These are phyloP conservation scores for Penicillium fimorum DNA, from an alignment of 495 filamentous ascomycete species.

Conservation along the genomic window DNA sequence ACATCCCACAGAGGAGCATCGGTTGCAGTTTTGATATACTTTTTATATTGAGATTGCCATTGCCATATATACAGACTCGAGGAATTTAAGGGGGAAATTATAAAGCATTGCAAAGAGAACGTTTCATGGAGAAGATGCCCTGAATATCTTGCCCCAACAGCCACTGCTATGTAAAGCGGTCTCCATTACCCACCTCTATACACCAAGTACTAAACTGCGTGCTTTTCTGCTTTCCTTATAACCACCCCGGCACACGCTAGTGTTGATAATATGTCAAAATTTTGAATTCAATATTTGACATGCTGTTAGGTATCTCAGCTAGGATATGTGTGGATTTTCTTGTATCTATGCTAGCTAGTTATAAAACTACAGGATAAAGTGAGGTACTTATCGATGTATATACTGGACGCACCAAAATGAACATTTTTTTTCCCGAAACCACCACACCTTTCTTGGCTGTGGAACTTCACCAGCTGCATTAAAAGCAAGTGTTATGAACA, in stretches of 20 bases:
- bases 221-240: neutral
- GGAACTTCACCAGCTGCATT: too few species aligned
- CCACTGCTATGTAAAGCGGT: neutral
- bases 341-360: too few species aligned
- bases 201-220: neutral
- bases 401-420: too few species aligned
- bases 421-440: too few species aligned
- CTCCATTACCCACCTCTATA: neutral
- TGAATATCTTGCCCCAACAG: neutral
- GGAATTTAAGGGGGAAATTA: neutral
- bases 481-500: neutral
- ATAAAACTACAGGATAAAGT: too few species aligned
- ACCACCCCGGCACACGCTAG: neutral
- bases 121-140: too few species aligned
- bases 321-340: too few species aligned
- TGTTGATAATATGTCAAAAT: neutral
- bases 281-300: neutral
- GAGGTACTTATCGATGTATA: neutral
- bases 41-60: neutral
- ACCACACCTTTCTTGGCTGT: too few species aligned
- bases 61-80: neutral
- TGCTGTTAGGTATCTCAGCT: too few species aligned
- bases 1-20: neutral
- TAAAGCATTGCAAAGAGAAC: neutral
- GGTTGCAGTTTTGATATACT: neutral